Evolutionary conservation across 441 rosid genomes (phyloP).

Genomic region (Corymbia calophylla): DNA sequence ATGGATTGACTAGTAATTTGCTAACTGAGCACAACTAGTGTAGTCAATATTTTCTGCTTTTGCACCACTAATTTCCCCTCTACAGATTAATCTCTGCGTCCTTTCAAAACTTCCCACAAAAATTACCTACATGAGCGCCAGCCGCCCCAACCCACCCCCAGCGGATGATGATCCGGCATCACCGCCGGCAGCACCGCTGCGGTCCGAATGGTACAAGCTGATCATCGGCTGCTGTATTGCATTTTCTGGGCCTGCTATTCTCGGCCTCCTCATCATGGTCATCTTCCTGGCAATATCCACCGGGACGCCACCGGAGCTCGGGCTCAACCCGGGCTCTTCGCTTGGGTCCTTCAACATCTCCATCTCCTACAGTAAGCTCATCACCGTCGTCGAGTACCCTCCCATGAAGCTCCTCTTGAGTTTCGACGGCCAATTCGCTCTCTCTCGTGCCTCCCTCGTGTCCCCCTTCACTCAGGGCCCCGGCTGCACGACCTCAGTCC

Average conservation of each 20-base stretch:
- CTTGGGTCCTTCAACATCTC: background rate
- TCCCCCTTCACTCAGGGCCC: background rate
- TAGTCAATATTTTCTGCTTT: no score
- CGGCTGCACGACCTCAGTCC: accelerated
- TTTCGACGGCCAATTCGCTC: accelerated
- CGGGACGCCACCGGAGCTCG: accelerated
- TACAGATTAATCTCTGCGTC: no score
- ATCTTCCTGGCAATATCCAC: background rate
- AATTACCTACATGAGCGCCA: no score
- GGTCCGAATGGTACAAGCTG: no score
- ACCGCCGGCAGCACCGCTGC: no score
- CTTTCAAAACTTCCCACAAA: no score
- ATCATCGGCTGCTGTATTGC: background rate
- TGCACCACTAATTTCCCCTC: no score
- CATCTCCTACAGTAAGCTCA: background rate
- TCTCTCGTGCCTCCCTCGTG: background rate
- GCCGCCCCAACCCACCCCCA: no score
- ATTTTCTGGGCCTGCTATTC: accelerated
- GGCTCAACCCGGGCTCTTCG: background rate
- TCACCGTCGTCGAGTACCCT: background rate
- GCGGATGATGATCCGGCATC: no score
- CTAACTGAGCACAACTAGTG: no score
- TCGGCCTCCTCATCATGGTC: background rate
- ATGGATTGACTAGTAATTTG: no score
- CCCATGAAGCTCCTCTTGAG: accelerated